Evolutionary conservation across 2,329 filamentous ascomycete species (phyloP).

Genomic region (Monilinia fructigena): DNA sequence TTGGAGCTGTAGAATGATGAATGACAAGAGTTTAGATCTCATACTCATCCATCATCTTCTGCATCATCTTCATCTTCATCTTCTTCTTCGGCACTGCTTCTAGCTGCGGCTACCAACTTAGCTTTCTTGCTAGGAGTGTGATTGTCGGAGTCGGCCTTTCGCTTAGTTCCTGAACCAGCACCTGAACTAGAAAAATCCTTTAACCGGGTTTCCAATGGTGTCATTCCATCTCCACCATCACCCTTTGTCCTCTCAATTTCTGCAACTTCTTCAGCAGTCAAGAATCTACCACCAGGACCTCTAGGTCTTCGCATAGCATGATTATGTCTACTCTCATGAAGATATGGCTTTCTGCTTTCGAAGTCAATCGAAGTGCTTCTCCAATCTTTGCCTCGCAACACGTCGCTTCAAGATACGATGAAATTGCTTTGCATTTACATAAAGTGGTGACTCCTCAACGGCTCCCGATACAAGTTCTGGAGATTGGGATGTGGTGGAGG

Average conservation of each 20-base stretch:
- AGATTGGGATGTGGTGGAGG: conserved; percentile 68
- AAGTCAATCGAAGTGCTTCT: conserved; percentile 86
- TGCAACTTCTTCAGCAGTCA: conserved; percentile 94
- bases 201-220: conserved; percentile 39
- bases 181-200: conserved; percentile 37
- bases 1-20: conserved; percentile 17
- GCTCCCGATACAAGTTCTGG: conserved; percentile 72
- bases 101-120: conserved; percentile 43
- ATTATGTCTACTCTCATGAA: conserved; percentile 96
- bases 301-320: conserved; percentile 95
- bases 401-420: conserved; percentile 94
- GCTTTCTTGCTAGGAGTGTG: conserved; percentile 53
- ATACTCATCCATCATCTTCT: conserved; percentile 34
- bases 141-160: conserved; percentile 56
- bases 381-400: conserved; percentile 87
- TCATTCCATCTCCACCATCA: conserved; percentile 43
- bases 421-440: conserved; percentile 98
- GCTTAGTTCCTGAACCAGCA: conserved; percentile 51
- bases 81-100: conserved; percentile 39
- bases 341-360: conserved; percentile 92
- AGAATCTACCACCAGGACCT: conserved; percentile 89
- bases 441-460: conserved; percentile 88
- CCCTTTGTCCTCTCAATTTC: conserved; percentile 70
- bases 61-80: conserved; percentile 40
- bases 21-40: conserved; percentile 1